Base-by-base conservation (phyloP, 768 basidiomycete species). In the Zangia roseola region DNA sequence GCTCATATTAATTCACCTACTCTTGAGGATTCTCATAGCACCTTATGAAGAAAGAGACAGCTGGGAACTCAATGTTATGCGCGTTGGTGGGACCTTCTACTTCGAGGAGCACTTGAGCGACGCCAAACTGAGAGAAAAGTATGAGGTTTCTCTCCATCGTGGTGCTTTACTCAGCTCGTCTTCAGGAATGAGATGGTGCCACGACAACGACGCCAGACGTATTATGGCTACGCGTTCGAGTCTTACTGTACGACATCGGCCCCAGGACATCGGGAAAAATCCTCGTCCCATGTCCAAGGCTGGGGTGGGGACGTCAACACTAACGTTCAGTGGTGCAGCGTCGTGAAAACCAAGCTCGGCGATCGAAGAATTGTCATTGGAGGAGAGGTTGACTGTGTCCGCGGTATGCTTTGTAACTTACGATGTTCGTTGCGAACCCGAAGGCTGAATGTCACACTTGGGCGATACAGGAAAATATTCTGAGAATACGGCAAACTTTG, bases 161-260 rank as follows among this genome's bases (percentile, higher is more conserved):
- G 5, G 30, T 42, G n/a, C 23, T 35, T 24, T 41, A 14, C 50
- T 49, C 36, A 55, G 23, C 39, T 13, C 19, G 41, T 41, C 33
- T 35, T 8, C 28, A 92, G 91, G 61, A 79, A 87, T 45, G 71
- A 84, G 49, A 75, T 86, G 69, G 69, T 78, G n/a, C 78, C 81
- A 10, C 78, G 77, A 12, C 84, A 86, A 25, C 80, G 78, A 2
- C 69, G 76, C 21, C 81, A 84, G 60, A 77, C 77, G 9, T 94
- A 94, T 65, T 90, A 85, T 63, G 92, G 91, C 16, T 94, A 94
- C 65, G 80, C 91, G 0, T 94, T 94, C 56, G 92, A 94, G 64
- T 88, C 90, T 14, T 94, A 85, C 59, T 91, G 88, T 66, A 94
- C 92, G 13, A 67, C 69, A 3, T 62, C 72, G 24, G 45, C 53